phyloP scores from a whole-genome alignment of 805 yeast genomes.

The Cyberlindnera mississippiensis region DNA sequence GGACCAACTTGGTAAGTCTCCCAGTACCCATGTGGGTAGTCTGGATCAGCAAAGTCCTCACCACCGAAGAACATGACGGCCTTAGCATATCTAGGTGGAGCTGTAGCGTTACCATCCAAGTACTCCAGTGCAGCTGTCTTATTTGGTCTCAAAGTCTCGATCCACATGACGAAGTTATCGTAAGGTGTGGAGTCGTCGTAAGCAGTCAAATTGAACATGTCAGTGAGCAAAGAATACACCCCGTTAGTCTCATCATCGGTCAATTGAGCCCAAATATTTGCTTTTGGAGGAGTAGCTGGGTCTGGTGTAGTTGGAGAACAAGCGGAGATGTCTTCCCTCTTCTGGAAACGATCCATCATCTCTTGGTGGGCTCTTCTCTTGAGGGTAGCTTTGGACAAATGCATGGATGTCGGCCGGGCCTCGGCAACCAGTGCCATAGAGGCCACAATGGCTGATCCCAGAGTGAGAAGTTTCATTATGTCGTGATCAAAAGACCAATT shows the following conservation, averaged over 20 bases:
- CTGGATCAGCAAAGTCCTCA: constrained; percentile 21
- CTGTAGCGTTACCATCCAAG: constrained; percentile 20
- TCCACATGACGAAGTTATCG: constrained; percentile 26
- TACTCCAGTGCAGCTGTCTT: constrained; percentile 26
- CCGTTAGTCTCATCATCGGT: constrained; percentile 19
- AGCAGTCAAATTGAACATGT: constrained; percentile 19
- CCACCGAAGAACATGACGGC: constrained; percentile 26
- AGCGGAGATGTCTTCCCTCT: neutral
- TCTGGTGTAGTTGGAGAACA: constrained; percentile 17
- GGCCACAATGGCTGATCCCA: too few species aligned
- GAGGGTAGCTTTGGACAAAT: constrained; percentile 7
- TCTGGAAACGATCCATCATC: constrained; percentile 6
- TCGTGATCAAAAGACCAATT: too few species aligned
- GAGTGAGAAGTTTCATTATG: too few species aligned
- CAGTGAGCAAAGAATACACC: constrained; percentile 15
- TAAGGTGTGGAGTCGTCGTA: constrained; percentile 20
- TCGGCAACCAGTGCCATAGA: constrained; percentile 2
- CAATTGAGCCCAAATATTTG: constrained; percentile 24
- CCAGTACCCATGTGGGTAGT: constrained; percentile 27
- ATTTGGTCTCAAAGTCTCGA: constrained; percentile 26
- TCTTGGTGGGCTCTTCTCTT: constrained; percentile 10
- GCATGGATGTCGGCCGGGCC: constrained; percentile 11
- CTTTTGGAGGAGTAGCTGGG: constrained; percentile 15
- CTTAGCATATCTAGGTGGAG: constrained; percentile 23
- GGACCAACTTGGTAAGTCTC: constrained; percentile 26